Conservation (phyloP, 768 basidiomycete species). For the Strobilomyces confusus region DNA sequence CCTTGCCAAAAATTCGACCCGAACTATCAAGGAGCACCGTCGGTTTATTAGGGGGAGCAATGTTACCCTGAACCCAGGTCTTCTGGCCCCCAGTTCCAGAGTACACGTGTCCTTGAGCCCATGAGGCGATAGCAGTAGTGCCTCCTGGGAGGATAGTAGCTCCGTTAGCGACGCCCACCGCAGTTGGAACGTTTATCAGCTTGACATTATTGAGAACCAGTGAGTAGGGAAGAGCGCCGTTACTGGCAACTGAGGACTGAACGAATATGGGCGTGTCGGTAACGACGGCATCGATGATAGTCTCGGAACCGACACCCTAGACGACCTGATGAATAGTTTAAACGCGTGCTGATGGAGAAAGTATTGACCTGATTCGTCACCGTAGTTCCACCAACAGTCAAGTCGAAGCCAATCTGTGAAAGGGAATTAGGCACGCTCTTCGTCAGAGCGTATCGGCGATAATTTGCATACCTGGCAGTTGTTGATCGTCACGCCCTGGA, state of each 20-base stretch:
- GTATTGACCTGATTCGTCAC: constrained; percentile 29
- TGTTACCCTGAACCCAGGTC: constrained; percentile 47
- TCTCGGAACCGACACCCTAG: constrained; percentile 40
- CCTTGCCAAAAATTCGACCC: constrained; percentile 58
- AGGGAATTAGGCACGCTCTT: background rate
- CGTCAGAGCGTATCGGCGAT: background rate
- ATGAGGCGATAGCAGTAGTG: constrained; percentile 40
- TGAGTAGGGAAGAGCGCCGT: constrained; percentile 30
- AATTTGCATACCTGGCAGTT: constrained; percentile 27
- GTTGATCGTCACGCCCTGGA: constrained; percentile 46
- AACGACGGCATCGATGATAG: constrained; percentile 45
- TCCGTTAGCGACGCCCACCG: constrained; percentile 32
- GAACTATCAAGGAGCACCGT: constrained; percentile 48
- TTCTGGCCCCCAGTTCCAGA: constrained; percentile 43
- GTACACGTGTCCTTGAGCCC: constrained; percentile 75
- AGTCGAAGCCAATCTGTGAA: constrained; percentile 42
- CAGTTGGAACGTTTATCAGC: constrained; percentile 31
- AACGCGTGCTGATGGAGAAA: background rate
- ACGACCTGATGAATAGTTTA: background rate
- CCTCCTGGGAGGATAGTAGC: constrained; percentile 35
- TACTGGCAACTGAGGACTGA: constrained; percentile 32
- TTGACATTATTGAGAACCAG: constrained; percentile 35
- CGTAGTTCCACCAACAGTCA: constrained; percentile 37
- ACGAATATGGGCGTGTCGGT: constrained; percentile 44
- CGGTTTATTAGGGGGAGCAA: constrained; percentile 49